These are phyloP conservation scores for Monilinia laxa DNA, from an alignment of 2,329 filamentous ascomycete genomes.

Conservation along the genomic window DNA sequence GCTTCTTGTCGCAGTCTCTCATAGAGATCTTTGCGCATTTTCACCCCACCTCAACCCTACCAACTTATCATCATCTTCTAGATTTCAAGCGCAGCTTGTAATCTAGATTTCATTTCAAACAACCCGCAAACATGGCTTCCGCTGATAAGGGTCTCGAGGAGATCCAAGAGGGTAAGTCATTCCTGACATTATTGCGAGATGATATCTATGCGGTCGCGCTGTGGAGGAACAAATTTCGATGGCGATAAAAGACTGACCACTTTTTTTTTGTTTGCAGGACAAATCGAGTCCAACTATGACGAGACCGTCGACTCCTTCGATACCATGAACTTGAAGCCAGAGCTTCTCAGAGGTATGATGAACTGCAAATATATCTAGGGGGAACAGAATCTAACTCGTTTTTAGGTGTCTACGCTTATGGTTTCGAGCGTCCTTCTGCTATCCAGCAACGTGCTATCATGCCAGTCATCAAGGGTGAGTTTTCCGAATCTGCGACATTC, in stretches of 20 bases:
- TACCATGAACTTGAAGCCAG: conserved; percentile 93
- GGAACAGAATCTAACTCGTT: conserved; percentile 30
- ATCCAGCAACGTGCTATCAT: conserved; percentile 99
- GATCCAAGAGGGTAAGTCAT: conserved; percentile 80
- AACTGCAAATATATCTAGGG: conserved; percentile 24
- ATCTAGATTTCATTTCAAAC: conserved; percentile 57
- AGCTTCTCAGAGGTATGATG: conserved; percentile 86
- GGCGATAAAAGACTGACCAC: conserved; percentile 10
- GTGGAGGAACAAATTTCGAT: background rate
- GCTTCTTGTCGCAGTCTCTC: conserved; percentile 39
- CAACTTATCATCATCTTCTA: conserved; percentile 47
- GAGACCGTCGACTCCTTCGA: conserved; percentile 99
- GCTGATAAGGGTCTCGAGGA: conserved; percentile 95
- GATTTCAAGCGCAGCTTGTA: conserved; percentile 79
- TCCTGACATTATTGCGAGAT: background rate
- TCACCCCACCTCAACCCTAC: conserved; percentile 34
- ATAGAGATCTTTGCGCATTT: conserved; percentile 38
- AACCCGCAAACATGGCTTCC: conserved; percentile 89
- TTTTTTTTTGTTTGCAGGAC: conserved; percentile 57
- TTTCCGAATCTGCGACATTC: conserved; percentile 11
- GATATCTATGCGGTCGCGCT: background rate
- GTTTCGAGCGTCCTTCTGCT: conserved; percentile 99
- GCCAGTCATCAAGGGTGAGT: conserved; percentile 98
- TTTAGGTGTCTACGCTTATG: conserved; percentile 90
- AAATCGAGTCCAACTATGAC: conserved; percentile 99